A percentile compares a stretch with the other conserved stretches of the same genome.
Conservation (phyloP, 2,329 filamentous ascomycete species). For the Colletotrichum lindemuthianum region DNA sequence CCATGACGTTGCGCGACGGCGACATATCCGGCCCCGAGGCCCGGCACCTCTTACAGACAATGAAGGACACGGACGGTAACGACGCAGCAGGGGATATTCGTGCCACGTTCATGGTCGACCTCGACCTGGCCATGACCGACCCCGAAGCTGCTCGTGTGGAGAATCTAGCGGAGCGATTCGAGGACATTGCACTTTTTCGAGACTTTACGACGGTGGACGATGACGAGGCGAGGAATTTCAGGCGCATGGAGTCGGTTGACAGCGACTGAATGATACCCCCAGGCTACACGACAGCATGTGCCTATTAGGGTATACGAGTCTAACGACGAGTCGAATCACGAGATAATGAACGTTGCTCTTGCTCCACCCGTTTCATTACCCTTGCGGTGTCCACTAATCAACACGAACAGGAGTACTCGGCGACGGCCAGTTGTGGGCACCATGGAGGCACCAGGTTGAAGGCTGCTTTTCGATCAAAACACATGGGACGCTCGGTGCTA, state of each 20-base stretch:
- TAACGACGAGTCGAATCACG: too few species aligned
- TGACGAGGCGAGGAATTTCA: background rate
- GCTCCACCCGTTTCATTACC: too few species aligned
- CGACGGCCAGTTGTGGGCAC: too few species aligned
- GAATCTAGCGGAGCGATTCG: conserved; percentile 46
- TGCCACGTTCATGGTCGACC: conserved; percentile 50
- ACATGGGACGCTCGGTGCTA: too few species aligned
- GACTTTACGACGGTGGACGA: conserved; percentile 40
- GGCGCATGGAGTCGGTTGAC: background rate
- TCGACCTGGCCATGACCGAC: conserved; percentile 47
- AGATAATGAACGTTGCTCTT: too few species aligned
- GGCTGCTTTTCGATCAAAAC: too few species aligned
- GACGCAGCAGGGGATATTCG: conserved; percentile 41
- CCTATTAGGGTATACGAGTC: too few species aligned
- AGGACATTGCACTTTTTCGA: conserved; percentile 46
- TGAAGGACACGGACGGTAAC: conserved; percentile 41
- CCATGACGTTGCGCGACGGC: conserved; percentile 47
- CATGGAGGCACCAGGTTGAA: too few species aligned
- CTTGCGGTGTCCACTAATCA: too few species aligned
- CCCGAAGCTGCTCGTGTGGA: conserved; percentile 47
- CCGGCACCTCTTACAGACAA: conserved; percentile 42
- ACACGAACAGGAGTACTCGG: too few species aligned
- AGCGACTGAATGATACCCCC: background rate
- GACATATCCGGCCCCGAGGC: conserved; percentile 44
- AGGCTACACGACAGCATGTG: too few species aligned